Evolutionary conservation across 2,329 filamentous ascomycete species (phyloP), one percentile per base, ranked within the genome.

Genomic region (Fusarium sp.): DNA sequence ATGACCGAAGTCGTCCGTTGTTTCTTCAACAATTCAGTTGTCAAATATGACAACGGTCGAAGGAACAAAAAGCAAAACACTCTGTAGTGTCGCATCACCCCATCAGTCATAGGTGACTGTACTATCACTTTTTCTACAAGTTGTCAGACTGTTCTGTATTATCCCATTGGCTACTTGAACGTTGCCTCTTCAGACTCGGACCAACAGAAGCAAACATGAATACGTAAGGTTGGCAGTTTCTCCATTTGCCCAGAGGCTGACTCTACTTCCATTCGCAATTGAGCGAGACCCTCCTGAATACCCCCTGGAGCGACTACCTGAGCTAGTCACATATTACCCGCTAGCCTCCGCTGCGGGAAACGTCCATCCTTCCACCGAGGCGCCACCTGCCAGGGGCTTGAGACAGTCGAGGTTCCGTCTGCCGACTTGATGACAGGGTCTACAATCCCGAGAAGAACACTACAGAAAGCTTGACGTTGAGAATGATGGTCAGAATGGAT

Each of bases 131-230:
- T 20, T 28, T 45, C 28, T 42, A 41, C 32, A 25, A 48, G 43
- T 47, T 57, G 45, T 56, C 42, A 55, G 28, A 59, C 43, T 7
- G 28, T 25, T 34, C 50, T 55, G 49, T 43, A 20, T 50, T 50
- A 34, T 47, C 48, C 53, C 45, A 55, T 71, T 57, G 63, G 47
- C 30, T 55, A 37, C 16, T 25, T 18, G 23, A 45, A 23, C 37
- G 18, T 59, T 43, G 40, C 40, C 48, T 55, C 27, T 45, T 46
- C 43, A 53, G 41, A 42, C 46, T 42, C 53, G 25, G 27, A 5
- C 47, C 32, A 51, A 49, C 48, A 70, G 50, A 67, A 69, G 49
- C 46, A 69, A 66, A 54, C 37, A 69, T 47, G 10, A 49, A n/a
- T 14, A 34, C 14, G 8, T 12, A 18, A 57, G 18, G 28, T 40